These are phyloP conservation scores for Gillenia trifoliata DNA, from an alignment of 306 rosid genomes.

Conservation along the genomic window DNA sequence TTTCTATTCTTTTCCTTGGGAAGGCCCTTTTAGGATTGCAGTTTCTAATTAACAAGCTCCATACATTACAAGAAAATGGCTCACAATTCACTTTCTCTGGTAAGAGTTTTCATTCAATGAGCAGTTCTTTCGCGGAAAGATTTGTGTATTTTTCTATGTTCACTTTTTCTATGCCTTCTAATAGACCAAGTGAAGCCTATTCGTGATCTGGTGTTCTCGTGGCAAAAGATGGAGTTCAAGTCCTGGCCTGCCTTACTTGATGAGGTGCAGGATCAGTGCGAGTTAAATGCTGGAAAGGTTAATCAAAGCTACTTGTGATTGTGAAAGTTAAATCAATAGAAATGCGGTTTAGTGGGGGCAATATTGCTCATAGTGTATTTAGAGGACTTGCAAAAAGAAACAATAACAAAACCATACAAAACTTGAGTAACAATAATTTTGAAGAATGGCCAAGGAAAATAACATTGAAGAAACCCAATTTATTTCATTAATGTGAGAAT, in stretches of 20 bases:
- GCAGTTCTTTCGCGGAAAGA: not conserved
- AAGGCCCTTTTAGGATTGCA: slow-evolving; percentile 87
- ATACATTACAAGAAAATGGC: slow-evolving; percentile 58
- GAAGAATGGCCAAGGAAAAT: not conserved
- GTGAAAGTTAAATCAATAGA: not conserved
- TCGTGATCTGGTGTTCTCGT: slow-evolving; percentile 45
- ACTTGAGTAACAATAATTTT: not conserved
- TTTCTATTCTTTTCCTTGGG: slow-evolving; percentile 16
- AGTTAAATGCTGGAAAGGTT: slow-evolving; percentile 75
- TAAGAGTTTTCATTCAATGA: slow-evolving; percentile 23
- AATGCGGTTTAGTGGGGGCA: too few species aligned
- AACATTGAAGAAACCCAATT: not conserved
- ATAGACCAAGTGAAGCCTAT: slow-evolving; percentile 60
- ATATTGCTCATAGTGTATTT: too few species aligned
- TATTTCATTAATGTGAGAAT: too few species aligned
- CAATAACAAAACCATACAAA: not conserved
- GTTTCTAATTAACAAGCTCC: slow-evolving; percentile 54
- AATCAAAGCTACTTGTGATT: slow-evolving; percentile 10
- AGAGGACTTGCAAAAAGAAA: too few species aligned
- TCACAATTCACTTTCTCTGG: slow-evolving; percentile 52
- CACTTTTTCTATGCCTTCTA: slow-evolving; percentile 20
- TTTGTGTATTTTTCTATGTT: slow-evolving; percentile 3
- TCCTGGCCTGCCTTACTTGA: slow-evolving; percentile 87
- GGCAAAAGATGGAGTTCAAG: slow-evolving; percentile 72
- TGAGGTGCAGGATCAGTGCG: slow-evolving; percentile 67